Base-by-base conservation (phyloP, 805 yeast genomes). In the Blastobotrys terrestris region DNA sequence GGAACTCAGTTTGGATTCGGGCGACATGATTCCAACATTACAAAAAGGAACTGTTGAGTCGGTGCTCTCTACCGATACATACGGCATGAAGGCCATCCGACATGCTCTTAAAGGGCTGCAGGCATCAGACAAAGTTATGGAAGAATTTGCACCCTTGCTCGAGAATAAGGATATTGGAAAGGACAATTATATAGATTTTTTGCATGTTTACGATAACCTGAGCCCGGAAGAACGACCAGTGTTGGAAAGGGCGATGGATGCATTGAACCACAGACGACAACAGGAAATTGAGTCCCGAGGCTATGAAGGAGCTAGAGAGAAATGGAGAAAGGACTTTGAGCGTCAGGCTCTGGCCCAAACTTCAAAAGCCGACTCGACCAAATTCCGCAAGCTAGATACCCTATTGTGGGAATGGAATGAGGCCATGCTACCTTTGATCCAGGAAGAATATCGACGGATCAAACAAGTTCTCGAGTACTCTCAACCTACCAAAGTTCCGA, bases 291-390 rank as follows among this genome's bases (percentile, higher is more conserved):
- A 94, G 68, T 72, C 80, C 16, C 77, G 85, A 54, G 92, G 96
- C 2, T 74, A 87, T 1, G 91, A 86, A 57, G 91, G 92, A 1
- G 95, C 98, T 0, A 81, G 79, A 57, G 88, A 84, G 62, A 85
- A 87, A 66, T 92, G 99, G 99, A 84, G 81, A 65, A 84, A 83
- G 59, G 91, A 84, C 57, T 85, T 79, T 60, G 95, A 88, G 60
- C 41, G 43, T 15, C 47, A 44, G 44, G 15, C 58, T 55, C 26
- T 21, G 11, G 16, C 49, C 54, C 55, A 1, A 64, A 53, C 11
- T 21, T 51, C 58, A 88, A 88, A 19, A 80, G 76, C 11, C 53
- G 67, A 26, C 63, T 15, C 39, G 14, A 22, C 39, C 39, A 21
- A 22, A 15, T 16, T 26, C 14, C 44, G 44, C 49, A 48, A 39